Evolutionary conservation across 2,329 filamentous ascomycete genomes (phyloP), one percentile per base, ranked within the genome.

Genomic region (Colletotrichum tanaceti): DNA sequence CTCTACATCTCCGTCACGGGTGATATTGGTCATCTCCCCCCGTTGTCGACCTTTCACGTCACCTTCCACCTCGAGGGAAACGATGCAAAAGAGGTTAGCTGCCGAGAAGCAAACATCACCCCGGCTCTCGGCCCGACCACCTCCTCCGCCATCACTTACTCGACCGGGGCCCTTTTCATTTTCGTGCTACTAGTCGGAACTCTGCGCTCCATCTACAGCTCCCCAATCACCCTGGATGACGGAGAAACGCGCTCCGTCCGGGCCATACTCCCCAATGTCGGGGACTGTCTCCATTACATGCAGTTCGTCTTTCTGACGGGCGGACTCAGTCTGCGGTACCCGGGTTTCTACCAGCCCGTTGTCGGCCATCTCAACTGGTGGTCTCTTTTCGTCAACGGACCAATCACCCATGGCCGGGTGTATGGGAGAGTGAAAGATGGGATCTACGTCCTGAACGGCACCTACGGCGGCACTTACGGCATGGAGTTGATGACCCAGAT

Each of bases 301-400:
- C 91, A 94, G 74, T 93, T 93, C 74, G 84, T 91, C 58, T 89
- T 93, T 53, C 81, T 94, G 68, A 89, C 90, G 0, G 91, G 90
- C 4, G 87, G 88, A 16, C 81, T 94, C 55, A 91, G 87, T n/a
- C 78, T 94, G 60, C 85, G 87, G 50, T 93, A 93, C 72, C 91
- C 91, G 0, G 91, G 91, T 0, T 94, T 89, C 74, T 91, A 90
- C 70, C 90, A 92, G 71, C 91, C 91, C 0, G 88, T 88, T 0
- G 84, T 91, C 43, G 91, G 90, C 73, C 86, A 88, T 68, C 84
- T 85, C 2, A 86, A 86, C 57, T 93, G 91, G 91, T 90, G 89
- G 2, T 80, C 86, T 1, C 83, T 93, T 38, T 86, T 93, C 78
- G 90, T 91, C 79, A 68, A 63, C 1, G 78, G 78, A 0, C 72